Evolutionary conservation across 78 protist genomes (phyloP), one percentile per base, ranked within the genome.

Genomic region (Chrysochromulina tobinii): DNA sequence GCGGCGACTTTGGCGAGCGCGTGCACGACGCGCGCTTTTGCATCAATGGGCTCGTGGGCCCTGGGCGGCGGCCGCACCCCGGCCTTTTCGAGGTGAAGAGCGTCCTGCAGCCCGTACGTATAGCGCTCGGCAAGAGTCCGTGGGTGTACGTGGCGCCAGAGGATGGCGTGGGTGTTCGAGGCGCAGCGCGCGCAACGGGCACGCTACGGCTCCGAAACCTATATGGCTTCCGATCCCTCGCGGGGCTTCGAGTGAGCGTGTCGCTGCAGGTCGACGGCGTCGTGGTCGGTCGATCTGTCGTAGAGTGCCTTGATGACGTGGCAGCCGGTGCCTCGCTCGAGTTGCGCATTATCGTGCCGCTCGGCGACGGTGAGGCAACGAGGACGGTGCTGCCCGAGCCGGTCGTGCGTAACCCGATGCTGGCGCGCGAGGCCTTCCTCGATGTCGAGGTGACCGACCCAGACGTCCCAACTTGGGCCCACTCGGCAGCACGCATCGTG

Each of bases 21-120:
- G 12, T 12, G 69, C 38, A n/a, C 72, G 93, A 90, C 93, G 57
- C 7, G 15, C 68, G 64, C 58, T 90, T 90, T 67, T 81, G 89
- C 93, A 83, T 81, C 81, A 90, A 90, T 84, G 93, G 93, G 51
- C 81, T 90, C 58, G 58, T 90, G 18, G 54, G 2, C 61, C 93
- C 93, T 9, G 90, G 84, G 75, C 89, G 93, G 69, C 51, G 54
- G 75, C 90, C 84, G 50, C 58, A 90, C 72, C 93, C 93, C 23
- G 61, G 89, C 18, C 7, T 8, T 18, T 58, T 7, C 75, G 84
- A 89, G 91, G 77, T 58, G 51, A 66, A 88, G 91, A 9, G 55
- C 66, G 90, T 12, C 64, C 51, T 23, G 21, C 90, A 25, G 90
- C 90, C 57, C 89, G 59, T 61, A 81, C 81, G 25, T 75, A 72